Base-by-base conservation (phyloP, 257 asterid species). In the Craterostigma plantagineum region DNA sequence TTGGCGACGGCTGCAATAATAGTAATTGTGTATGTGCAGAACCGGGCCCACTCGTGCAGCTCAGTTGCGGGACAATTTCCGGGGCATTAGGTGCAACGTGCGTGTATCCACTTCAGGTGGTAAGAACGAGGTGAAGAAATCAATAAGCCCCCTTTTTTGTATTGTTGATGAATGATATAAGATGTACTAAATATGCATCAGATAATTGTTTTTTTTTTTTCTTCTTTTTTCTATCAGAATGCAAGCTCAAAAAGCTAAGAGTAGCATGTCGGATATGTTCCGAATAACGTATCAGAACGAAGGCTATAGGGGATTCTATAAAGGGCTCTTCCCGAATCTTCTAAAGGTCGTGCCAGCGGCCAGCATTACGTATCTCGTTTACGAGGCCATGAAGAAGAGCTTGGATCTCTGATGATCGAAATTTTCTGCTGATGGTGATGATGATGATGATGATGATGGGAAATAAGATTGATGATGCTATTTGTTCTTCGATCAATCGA, bases 81-180 rank as follows among this genome's bases (percentile, higher is more conserved):
- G 94, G 96, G 64, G 85, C 96, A 11, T 74, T 84, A 43, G 99
- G 96, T 61, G 99, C 99, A 39, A 77, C 90, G 0, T 79, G 96
- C 46, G 97, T 80, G 53, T 91, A 91, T 60, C 99, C 99, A 30
- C 62, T 91, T 53, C 96, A 91, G 76, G 99, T 91, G 46, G 57
- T 91, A 35, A 75, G 99, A 66, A 80, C 99, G 34, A 91, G 99
- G 99, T 84, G 77, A 16, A 30, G 35, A 18, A 33, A 42, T 18
- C 3, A 41, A 3, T 41, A 17, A 41, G 16, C 17, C 16, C 45
- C 13, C 3, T 37, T n/a, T n/a, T n/a, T n/a, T 37, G 3, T 13
- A 37, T 37, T 37, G 13, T 2, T 13, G 41, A 37, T n/a, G n/a
- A n/a, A n/a, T n/a, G n/a, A 13, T 37, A 13, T 37, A 13, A 2